These are phyloP conservation scores for Giardia duodenalis DNA, from an alignment of 208 protist genomes.

Conservation along the genomic window DNA sequence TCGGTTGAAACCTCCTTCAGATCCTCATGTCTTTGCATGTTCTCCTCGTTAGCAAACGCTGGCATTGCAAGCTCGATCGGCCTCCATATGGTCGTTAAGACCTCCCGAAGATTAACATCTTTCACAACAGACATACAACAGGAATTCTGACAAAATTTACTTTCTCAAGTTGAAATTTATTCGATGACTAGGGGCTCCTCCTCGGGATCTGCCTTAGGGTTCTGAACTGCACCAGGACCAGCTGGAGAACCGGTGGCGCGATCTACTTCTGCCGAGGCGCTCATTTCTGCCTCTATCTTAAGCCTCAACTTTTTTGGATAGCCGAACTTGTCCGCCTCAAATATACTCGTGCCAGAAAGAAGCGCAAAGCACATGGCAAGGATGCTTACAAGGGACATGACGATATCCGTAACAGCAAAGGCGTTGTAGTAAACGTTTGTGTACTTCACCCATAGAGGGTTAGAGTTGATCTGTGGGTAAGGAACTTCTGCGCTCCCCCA, in stretches of 20 bases:
- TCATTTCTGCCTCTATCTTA: no score
- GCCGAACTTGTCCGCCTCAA: neutral
- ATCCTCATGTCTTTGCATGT: neutral
- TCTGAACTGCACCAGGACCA: no score
- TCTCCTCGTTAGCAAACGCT: slow-evolving; percentile 16
- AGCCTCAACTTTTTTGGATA: slow-evolving; percentile 12
- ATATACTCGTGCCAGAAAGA: neutral
- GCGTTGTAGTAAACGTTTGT: neutral
- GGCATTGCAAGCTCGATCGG: slow-evolving; percentile 6
- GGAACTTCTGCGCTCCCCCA: neutral
- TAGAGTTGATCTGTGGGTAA: neutral
- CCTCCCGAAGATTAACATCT: neutral
- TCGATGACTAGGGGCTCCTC: no score
- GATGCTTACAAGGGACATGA: neutral
- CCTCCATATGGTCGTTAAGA: neutral
- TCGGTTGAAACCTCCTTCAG: neutral
- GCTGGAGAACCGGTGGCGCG: no score
- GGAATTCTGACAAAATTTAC: no score
- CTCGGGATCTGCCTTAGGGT: no score
- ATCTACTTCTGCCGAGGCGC: no score
- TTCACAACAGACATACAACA: no score
- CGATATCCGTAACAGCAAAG: neutral
- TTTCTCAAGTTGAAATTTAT: no score
- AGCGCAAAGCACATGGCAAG: neutral
- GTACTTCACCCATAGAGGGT: neutral